Percentiles rank a stretch among this genome's conserved stretches.
Conservation (phyloP, 2,329 filamentous ascomycete genomes). For the Ramichloridium luteum region DNA sequence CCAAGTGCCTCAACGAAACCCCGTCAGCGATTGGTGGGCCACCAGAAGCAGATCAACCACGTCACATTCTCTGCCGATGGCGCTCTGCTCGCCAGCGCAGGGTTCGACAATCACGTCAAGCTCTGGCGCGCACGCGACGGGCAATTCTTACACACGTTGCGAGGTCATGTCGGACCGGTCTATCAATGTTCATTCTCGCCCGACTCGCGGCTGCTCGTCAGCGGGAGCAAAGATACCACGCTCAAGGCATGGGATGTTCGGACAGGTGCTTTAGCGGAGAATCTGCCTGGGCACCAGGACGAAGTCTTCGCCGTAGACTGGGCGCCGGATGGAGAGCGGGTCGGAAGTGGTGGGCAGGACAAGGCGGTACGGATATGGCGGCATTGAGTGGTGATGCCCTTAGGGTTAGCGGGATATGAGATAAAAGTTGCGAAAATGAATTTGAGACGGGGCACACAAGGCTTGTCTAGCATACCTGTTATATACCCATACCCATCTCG, state of each 20-base stretch:
- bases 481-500: too few species aligned
- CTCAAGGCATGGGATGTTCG: slow-evolving; percentile 90
- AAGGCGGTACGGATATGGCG: slow-evolving; percentile 59
- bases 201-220: slow-evolving; percentile 79
- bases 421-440: too few species aligned
- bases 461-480: too few species aligned
- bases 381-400: too few species aligned
- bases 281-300: slow-evolving; percentile 81
- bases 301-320: slow-evolving; percentile 93
- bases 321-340: slow-evolving; percentile 79
- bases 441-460: too few species aligned
- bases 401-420: too few species aligned
- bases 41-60: slow-evolving; percentile 94
- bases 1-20: slow-evolving; percentile 69
- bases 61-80: slow-evolving; percentile 91
- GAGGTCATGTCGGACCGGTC: slow-evolving; percentile 81
- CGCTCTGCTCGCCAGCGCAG: slow-evolving; percentile 70
- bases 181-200: slow-evolving; percentile 90
- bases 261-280: slow-evolving; percentile 66
- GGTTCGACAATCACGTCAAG: slow-evolving; percentile 92
- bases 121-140: slow-evolving; percentile 71
- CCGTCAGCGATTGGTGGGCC: slow-evolving; percentile 75
- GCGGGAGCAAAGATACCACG: slow-evolving; percentile 81
- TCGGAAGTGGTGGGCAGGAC: slow-evolving; percentile 87
- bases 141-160: slow-evolving; percentile 71